These are phyloP conservation scores for Aspergillus bertholletiae DNA, from an alignment of 495 filamentous ascomycete genomes.

Conservation along the genomic window DNA sequence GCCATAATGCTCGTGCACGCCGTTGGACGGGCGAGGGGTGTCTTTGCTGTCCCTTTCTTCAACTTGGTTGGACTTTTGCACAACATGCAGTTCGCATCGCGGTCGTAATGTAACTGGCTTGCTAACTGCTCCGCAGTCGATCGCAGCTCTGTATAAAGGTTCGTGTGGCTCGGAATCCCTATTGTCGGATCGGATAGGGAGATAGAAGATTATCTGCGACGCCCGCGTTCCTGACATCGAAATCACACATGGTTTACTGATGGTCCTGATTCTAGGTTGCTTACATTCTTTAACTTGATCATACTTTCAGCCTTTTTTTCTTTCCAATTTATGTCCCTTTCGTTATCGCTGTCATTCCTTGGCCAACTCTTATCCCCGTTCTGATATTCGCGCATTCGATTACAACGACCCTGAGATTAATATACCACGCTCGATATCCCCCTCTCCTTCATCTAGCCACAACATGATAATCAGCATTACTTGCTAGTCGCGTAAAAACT, in stretches of 20 bases:
- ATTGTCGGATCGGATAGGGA: too few relatives aligned
- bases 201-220: too few relatives aligned
- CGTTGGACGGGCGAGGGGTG: neutral
- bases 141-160: neutral
- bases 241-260: constrained; percentile 6
- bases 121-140: neutral
- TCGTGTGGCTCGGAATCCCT: neutral
- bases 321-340: too few relatives aligned
- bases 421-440: neutral
- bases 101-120: constrained; percentile 9
- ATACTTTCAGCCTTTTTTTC: neutral
- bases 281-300: constrained; percentile 16
- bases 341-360: constrained; percentile 19
- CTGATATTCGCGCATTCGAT: neutral
- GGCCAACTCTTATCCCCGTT: neutral
- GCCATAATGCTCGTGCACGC: neutral
- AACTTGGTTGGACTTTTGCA: neutral
- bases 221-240: neutral
- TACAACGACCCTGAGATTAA: neutral
- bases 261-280: constrained; percentile 5
- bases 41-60: neutral
- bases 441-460: neutral
- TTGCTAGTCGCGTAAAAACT: constrained; percentile 8
- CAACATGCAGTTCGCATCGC: constrained; percentile 3
- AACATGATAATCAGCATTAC: constrained; percentile 21